A percentile compares a stretch with the other conserved stretches of the same genome.
phyloP scores from a whole-genome alignment of 345 rosid species.

The Populus davidiana region DNA sequence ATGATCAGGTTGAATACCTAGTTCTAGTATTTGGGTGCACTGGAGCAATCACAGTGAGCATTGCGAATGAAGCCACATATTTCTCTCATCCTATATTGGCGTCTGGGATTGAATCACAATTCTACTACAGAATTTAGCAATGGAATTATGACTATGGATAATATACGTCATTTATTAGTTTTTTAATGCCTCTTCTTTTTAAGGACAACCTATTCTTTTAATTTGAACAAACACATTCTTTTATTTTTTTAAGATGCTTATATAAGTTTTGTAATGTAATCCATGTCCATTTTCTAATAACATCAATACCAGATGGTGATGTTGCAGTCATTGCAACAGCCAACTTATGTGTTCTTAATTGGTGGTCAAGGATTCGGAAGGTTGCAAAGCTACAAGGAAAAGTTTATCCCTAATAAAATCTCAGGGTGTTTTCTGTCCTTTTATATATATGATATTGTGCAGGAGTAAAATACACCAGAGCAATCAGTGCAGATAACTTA shows the following conservation, averaged over 20 bases:
- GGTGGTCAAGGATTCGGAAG: neutral
- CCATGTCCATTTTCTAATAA: neutral
- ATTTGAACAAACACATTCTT: too few species aligned
- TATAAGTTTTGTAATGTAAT: neutral
- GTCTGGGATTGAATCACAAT: neutral
- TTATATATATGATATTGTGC: neutral
- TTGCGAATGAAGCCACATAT: neutral
- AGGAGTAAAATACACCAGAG: neutral
- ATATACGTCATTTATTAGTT: neutral
- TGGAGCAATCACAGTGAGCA: neutral
- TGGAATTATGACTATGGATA: neutral
- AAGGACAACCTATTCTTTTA: neutral
- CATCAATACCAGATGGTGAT: neutral
- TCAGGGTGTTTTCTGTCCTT: neutral
- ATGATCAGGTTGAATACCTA: neutral
- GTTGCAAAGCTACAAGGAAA: neutral
- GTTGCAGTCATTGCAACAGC: neutral
- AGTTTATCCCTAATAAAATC: neutral
- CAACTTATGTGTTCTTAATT: neutral
- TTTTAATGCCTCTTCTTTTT: neutral
- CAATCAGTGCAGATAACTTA: neutral
- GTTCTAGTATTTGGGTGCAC: neutral
- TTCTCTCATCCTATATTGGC: neutral
- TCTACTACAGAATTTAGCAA: neutral
- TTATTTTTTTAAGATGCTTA: neutral